Conservation (phyloP, 805 yeast species). For the Metschnikowia henanensis region DNA sequence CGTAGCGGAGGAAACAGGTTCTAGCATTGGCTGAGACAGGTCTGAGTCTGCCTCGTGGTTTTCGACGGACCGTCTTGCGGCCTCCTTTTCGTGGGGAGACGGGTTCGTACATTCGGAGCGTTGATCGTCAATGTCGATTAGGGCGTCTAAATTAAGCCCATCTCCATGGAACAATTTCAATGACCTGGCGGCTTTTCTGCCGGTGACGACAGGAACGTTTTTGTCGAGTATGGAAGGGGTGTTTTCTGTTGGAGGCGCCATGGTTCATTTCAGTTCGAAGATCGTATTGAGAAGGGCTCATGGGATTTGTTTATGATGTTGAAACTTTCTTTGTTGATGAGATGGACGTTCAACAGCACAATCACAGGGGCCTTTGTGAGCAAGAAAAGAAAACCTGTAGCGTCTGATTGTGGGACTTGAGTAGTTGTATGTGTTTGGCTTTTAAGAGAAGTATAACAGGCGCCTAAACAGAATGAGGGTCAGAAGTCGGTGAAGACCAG, state of each 20-base stretch:
- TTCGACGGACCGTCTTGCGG: slow-evolving; percentile 3
- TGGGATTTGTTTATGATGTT: slow-evolving; percentile 1
- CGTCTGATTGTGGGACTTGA: too few species aligned
- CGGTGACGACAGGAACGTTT: slow-evolving; percentile 33
- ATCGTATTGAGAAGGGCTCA: neutral
- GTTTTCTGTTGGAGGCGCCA: slow-evolving; percentile 7
- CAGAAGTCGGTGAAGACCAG: too few species aligned
- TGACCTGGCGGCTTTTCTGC: slow-evolving; percentile 59
- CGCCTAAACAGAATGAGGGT: too few species aligned
- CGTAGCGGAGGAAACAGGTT: slow-evolving; percentile 70
- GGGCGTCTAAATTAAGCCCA: slow-evolving; percentile 12
- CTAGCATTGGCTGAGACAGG: slow-evolving; percentile 27
- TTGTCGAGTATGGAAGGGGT: slow-evolving; percentile 12
- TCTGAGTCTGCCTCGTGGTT: neutral
- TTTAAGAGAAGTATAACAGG: too few species aligned
- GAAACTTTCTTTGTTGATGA: too few species aligned
- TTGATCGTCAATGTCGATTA: slow-evolving; percentile 13
- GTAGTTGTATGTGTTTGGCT: too few species aligned
- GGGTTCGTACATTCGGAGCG: slow-evolving; percentile 5
- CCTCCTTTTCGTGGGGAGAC: slow-evolving; percentile 6
- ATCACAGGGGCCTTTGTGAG: too few species aligned
- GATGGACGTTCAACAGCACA: too few species aligned
- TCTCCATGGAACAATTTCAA: slow-evolving; percentile 50
- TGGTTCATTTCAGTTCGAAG: slow-evolving; percentile 7
- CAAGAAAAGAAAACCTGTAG: too few species aligned